Percentiles rank a stretch among this genome's conserved stretches.
Conservation (phyloP, 2,329 filamentous ascomycete genomes). For the Endothia cerciana region DNA sequence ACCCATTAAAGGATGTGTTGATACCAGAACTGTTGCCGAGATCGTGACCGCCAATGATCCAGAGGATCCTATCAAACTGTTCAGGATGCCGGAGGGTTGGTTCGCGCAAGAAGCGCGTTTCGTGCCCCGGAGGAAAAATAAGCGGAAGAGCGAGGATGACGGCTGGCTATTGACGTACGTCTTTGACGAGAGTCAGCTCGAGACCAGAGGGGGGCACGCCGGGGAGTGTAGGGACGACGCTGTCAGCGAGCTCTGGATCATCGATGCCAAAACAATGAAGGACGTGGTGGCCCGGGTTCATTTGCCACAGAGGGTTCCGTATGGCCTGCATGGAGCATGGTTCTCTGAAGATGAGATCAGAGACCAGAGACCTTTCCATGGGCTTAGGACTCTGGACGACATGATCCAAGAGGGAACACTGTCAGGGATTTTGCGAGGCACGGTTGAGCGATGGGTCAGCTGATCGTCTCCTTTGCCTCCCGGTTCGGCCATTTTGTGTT, state of each 20-base stretch:
- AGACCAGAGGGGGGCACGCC: slow-evolving; percentile 50
- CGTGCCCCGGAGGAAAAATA: slow-evolving; percentile 47
- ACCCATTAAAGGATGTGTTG: slow-evolving; percentile 64
- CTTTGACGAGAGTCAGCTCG: slow-evolving; percentile 69
- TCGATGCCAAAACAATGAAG: slow-evolving; percentile 66
- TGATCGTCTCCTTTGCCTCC: too few relatives aligned
- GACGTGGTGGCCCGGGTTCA: slow-evolving; percentile 61
- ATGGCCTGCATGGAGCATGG: slow-evolving; percentile 69
- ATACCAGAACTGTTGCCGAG: slow-evolving; percentile 57
- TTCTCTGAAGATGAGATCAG: slow-evolving; percentile 57
- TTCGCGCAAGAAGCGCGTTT: slow-evolving; percentile 72
- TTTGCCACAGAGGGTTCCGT: slow-evolving; percentile 70
- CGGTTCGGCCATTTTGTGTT: too few relatives aligned
- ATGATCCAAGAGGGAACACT: slow-evolving; percentile 3
- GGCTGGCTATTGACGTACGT: slow-evolving; percentile 71
- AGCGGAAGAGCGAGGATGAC: slow-evolving; percentile 59
- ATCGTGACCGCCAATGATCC: slow-evolving; percentile 50
- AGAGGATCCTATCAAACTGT: slow-evolving; percentile 63
- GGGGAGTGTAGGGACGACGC: slow-evolving; percentile 51
- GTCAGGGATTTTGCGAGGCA: slow-evolving; percentile 8
- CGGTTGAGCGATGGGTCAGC: slow-evolving; percentile 23
- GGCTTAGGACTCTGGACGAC: slow-evolving; percentile 13
- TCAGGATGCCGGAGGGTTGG: slow-evolving; percentile 62
- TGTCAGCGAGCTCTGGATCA: slow-evolving; percentile 68
- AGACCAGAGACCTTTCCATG: slow-evolving; percentile 45